Evolutionary conservation across 1,139 yeast species (phyloP), one percentile per base, ranked within the genome.

Genomic region (Ogataea hybrid): DNA sequence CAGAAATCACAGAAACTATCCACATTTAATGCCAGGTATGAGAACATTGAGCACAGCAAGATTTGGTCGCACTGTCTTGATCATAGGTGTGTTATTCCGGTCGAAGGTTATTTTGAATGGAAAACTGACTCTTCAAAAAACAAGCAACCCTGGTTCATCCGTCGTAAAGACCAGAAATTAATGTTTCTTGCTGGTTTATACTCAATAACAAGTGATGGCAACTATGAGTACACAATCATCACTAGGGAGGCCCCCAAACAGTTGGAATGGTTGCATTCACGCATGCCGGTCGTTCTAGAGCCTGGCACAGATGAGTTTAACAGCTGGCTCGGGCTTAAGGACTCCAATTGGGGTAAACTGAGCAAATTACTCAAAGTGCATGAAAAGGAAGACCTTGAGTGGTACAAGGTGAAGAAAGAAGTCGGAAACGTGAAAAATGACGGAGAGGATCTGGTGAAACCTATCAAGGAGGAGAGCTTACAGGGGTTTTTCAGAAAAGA

Each of bases 81-180:
- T 14, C 54, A 61, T 14, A 60, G 87, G 30, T 89, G 96, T 58
- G 81, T 82, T 1, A 77, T 88, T 0, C 90, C 95, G 0, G 74
- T 85, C 31, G 77, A 77, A 54, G 97, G 97, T 0, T 90, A 89
- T 61, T 89, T 77, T 57, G 97, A 89, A 61, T 89, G 97, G 97
- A 67, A 67, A 38, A 36, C 46, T 3, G 28, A 33, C 12, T 41
- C 42, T 4, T 30, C 36, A 14, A 41, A 38, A 12, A 57, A 56
- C 2, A 63, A 57, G 41, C 80, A 76, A 51, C 96, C 97, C 0
- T 78, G 83, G 58, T 89, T 69, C 57, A 71, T 89, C 12, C 75
- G 72, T 39, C 70, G 84, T 8, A 70, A 68, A 30, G 74, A 73
- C 41, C 60, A 67, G 0, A 68, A 75, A 7, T 54, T 88, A 31